Percentiles rank a stretch among this genome's conserved stretches.
Conservation (phyloP, 371 early-diverging fungal genomes). For the Syncephalastrum racemosum region DNA sequence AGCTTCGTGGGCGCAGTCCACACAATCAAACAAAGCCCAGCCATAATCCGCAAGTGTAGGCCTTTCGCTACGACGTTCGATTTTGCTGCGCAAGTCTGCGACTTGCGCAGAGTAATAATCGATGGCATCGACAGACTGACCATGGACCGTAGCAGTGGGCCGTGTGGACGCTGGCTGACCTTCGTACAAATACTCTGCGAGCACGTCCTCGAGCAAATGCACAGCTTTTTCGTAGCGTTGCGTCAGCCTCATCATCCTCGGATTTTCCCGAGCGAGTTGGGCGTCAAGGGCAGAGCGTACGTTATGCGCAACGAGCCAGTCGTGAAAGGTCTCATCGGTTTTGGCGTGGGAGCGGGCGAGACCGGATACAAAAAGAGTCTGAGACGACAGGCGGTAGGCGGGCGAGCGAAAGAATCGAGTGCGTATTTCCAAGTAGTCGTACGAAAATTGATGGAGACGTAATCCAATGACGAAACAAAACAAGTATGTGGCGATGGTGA, state of each 20-base stretch:
- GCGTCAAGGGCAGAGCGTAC: constrained; percentile 19
- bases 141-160: background rate
- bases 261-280: constrained; percentile 63
- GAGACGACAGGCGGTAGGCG: constrained; percentile 44
- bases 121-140: constrained; percentile 42
- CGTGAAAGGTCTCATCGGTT: constrained; percentile 18
- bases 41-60: background rate
- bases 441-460: constrained; percentile 48
- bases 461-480: constrained; percentile 48
- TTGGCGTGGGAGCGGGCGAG: constrained; percentile 51
- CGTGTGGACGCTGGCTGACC: constrained; percentile 4
- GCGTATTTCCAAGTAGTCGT: constrained; percentile 49
- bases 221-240: constrained; percentile 64
- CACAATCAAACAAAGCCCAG: too few species aligned
- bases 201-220: constrained; percentile 56
- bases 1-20: too few species aligned
- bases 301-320: constrained; percentile 36
- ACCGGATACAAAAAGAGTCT: constrained; percentile 64
- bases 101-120: constrained; percentile 65
- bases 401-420: constrained; percentile 52
- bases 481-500: constrained; percentile 55
- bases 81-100: constrained; percentile 57
- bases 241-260: constrained; percentile 61
- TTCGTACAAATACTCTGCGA: constrained; percentile 54
- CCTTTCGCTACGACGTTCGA: constrained; percentile 50